Conservation (phyloP, 495 filamentous ascomycete species). For the Hyphodiscus hymeniophilus region DNA sequence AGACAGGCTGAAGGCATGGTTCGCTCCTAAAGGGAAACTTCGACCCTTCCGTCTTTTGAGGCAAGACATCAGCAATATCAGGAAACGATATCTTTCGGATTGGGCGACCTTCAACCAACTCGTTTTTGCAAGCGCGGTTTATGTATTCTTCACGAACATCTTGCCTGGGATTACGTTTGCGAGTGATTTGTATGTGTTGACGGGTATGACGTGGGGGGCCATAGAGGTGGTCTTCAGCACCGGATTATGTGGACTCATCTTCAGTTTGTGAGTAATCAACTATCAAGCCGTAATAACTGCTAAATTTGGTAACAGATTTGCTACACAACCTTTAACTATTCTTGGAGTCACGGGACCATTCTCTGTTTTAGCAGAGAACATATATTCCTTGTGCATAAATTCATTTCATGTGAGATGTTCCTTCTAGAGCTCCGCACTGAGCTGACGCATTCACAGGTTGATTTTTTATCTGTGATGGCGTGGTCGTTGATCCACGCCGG, state of each 20-base stretch:
- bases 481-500: conserved; percentile 64
- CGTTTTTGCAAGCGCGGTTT: conserved; percentile 61
- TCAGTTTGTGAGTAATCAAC: conserved; percentile 44
- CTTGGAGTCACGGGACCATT: conserved; percentile 68
- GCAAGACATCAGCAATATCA: conserved; percentile 49
- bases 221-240: conserved; percentile 69
- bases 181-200: conserved; percentile 58
- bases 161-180: conserved; percentile 69
- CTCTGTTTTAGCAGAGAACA: conserved; percentile 63
- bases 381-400: conserved; percentile 50
- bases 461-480: conserved; percentile 65
- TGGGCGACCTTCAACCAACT: conserved; percentile 65
- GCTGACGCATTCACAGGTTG: conserved; percentile 33
- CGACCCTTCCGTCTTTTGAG: conserved; percentile 54
- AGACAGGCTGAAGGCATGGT: background rate
- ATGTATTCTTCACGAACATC: conserved; percentile 70
- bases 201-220: conserved; percentile 58
- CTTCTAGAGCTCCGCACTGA: background rate
- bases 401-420: conserved; percentile 43
- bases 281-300: background rate
- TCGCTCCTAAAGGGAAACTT: conserved; percentile 25
- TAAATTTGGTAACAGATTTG: conserved; percentile 42
- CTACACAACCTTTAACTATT: conserved; percentile 63
- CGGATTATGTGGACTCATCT: conserved; percentile 58
- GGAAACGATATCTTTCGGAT: conserved; percentile 51